phyloP scores from a whole-genome alignment of 2,329 filamentous ascomycete genomes.

The Alternaria conjuncta region DNA sequence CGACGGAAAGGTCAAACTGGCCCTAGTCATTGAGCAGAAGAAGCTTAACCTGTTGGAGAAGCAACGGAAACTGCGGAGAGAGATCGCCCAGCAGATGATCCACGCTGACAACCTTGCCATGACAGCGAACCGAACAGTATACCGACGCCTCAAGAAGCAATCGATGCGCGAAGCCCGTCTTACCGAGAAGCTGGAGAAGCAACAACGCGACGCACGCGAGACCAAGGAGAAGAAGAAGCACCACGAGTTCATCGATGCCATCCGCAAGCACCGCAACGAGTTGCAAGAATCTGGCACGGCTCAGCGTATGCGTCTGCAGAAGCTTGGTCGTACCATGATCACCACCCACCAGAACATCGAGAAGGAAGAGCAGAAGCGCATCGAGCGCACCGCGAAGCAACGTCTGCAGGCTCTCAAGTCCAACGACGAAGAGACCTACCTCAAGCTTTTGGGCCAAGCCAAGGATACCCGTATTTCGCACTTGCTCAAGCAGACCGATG shows the following conservation, averaged over 20 bases:
- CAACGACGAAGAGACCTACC: conserved; percentile 98
- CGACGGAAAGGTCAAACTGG: conserved; percentile 81
- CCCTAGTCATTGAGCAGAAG: conserved; percentile 95
- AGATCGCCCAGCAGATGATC: conserved; percentile 89
- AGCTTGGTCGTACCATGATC: conserved; percentile 88
- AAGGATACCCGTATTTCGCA: conserved; percentile 99
- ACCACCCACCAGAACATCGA: conserved; percentile 94
- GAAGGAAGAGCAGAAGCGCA: conserved; percentile 98
- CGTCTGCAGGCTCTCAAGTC: conserved; percentile 98
- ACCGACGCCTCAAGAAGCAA: conserved; percentile 96
- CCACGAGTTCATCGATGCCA: conserved; percentile 85
- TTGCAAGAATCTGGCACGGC: conserved; percentile 71
- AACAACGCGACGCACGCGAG: conserved; percentile 95
- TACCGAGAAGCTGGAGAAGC: conserved; percentile 98
- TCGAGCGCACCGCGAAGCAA: conserved; percentile 97
- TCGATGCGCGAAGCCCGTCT: conserved; percentile 93
- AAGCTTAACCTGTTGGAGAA: conserved; percentile 85
- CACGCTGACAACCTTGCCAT: conserved; percentile 95
- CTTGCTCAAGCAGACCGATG: conserved; percentile 93
- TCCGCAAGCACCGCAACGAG: conserved; percentile 81
- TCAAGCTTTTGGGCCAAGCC: conserved; percentile 96
- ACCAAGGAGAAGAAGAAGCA: conserved; percentile 98
- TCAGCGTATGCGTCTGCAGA: conserved; percentile 78
- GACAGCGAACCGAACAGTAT: conserved; percentile 90
- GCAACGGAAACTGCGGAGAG: conserved; percentile 83